Evolutionary conservation across 2,329 filamentous ascomycete species (phyloP), one percentile per base, ranked within the genome.

Genomic region (Arthrobotrys megalospora): DNA sequence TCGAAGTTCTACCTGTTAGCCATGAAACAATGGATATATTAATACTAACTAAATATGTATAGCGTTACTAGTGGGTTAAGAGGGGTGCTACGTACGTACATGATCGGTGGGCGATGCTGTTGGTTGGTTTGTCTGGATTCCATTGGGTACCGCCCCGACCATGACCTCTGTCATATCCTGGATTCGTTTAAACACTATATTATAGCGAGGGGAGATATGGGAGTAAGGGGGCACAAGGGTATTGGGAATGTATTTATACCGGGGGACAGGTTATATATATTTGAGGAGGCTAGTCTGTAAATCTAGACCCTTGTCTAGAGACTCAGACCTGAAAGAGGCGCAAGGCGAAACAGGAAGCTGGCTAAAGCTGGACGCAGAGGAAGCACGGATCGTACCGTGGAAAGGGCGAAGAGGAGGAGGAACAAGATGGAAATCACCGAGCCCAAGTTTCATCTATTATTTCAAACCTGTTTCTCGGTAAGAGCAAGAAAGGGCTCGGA

Each of bases 91-190:
- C 67, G 36, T 78, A 78, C 75, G 67, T 78, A 78, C 75, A 78
- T 78, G 75, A 66, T 68, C 67, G 62, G 67, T 78, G 28, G 75
- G 52, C 62, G 75, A 71, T 32, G 75, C 60, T 63, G 75, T n/a
- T 68, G 62, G 52, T 16, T 68, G 21, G 21, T 50, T 38, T 14
- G 67, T 58, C 64, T 58, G 67, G 60, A 58, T 72, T 11, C 48
- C 62, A 72, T 72, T 60, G 36, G 68, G 43, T 38, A 47, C 45
- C 67, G 75, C 48, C 34, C 62, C 41, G 60, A 58, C 45, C 47
- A 66, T 58, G 43, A 66, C 41, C n/a, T 63, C 67, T 64, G 67
- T 72, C 75, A 78, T 78, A 47, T 58, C 62, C 65, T 28, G 32
- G 41, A 68, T 36, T 41, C 4, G 34, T 38, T 48, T 65, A 36